A percentile compares a stretch with the other conserved stretches of the same genome.
Conservation (phyloP, 495 filamentous ascomycete species). For the Penicillium arizonense region DNA sequence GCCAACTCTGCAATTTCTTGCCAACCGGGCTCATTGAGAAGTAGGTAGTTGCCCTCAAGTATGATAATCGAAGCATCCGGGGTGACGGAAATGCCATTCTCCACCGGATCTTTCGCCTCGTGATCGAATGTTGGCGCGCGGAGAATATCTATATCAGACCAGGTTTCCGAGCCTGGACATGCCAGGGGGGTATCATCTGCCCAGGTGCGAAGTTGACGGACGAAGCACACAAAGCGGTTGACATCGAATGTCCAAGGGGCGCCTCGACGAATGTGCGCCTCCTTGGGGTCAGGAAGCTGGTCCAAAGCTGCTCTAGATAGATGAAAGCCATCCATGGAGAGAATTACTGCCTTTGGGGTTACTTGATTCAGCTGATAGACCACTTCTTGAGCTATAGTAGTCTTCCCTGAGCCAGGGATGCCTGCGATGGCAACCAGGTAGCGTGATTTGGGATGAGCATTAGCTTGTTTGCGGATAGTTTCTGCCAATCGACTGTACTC, state of each 20-base stretch:
- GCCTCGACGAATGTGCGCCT: conserved; percentile 39
- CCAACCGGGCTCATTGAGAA: conserved; percentile 34
- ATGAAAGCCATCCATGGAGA: conserved; percentile 48
- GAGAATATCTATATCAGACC: conserved; percentile 14
- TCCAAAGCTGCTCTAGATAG: conserved; percentile 33
- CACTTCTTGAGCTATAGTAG: conserved; percentile 41
- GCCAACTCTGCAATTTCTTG: conserved; percentile 22
- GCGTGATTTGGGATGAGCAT: conserved; percentile 17
- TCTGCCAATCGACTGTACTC: conserved; percentile 25
- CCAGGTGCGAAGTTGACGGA: conserved; percentile 18
- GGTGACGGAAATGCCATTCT: conserved; percentile 32
- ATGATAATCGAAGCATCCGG: conserved; percentile 31
- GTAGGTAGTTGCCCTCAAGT: conserved; percentile 39
- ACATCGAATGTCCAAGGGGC: conserved; percentile 45
- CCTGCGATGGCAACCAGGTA: conserved; percentile 44
- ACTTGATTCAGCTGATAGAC: conserved; percentile 28
- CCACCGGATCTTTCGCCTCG: conserved; percentile 38
- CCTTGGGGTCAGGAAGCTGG: conserved; percentile 31
- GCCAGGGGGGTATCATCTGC: conserved; percentile 21
- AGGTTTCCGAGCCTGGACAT: not conserved
- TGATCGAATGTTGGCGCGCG: conserved; percentile 40
- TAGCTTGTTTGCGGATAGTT: conserved; percentile 21
- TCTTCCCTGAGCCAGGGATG: conserved; percentile 48
- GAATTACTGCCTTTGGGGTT: not conserved
- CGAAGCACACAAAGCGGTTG: conserved; percentile 26